These are phyloP conservation scores for Phialemoniopsis sp. DNA, from an alignment of 2,329 filamentous ascomycete genomes.

Conservation along the genomic window DNA sequence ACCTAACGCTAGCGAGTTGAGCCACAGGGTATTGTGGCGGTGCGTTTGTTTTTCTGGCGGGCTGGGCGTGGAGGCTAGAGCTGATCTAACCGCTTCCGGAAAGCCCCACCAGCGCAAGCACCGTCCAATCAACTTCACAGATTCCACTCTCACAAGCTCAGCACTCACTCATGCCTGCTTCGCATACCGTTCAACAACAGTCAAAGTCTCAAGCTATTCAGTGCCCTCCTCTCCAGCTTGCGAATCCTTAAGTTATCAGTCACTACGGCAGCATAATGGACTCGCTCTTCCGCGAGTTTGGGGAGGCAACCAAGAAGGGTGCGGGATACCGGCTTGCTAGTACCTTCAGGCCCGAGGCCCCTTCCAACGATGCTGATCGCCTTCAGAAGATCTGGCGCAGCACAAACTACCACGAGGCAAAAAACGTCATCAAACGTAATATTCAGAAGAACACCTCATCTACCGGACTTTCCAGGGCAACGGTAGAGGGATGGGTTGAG, in stretches of 20 bases:
- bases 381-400: slow-evolving; percentile 68
- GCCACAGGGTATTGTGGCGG: neutral
- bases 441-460: slow-evolving; percentile 57
- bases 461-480: slow-evolving; percentile 55
- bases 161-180: no score
- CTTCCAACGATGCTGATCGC: slow-evolving; percentile 57
- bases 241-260: no score
- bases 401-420: slow-evolving; percentile 62
- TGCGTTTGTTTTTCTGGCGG: neutral
- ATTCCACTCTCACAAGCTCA: no score
- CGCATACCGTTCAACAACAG: slow-evolving; percentile 6
- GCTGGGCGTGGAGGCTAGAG: no score
- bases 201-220: slow-evolving; percentile 3
- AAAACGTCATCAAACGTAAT: slow-evolving; percentile 69
- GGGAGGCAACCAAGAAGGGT: slow-evolving; percentile 56
- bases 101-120: no score
- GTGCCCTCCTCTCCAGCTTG: neutral
- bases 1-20: neutral
- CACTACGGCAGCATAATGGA: slow-evolving; percentile 65
- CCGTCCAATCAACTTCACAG: no score
- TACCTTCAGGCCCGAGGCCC: slow-evolving; percentile 68
- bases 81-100: no score
- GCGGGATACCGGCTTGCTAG: slow-evolving; percentile 72
- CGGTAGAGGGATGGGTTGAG: slow-evolving; percentile 80
- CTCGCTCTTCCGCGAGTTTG: slow-evolving; percentile 69